Evolutionary conservation across 768 basidiomycete species (phyloP), one percentile per base, ranked within the genome.

Genomic region (Solioccasus polychromus): DNA sequence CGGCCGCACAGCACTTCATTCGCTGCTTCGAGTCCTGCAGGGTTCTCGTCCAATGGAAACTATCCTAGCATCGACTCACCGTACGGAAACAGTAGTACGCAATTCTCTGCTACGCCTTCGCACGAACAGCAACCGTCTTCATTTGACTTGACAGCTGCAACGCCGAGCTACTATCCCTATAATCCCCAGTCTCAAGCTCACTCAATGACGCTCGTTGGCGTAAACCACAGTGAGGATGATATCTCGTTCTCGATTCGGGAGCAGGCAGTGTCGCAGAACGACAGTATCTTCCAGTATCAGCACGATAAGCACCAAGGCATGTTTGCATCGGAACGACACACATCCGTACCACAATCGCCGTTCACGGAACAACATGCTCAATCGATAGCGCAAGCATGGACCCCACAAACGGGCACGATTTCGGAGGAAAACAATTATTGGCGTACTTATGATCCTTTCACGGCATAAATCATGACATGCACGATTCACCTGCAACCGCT

Each of bases 21-120:
- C 23, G 7, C 47, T 15, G 49, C 38, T 7, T 54, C 60, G 17
- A 63, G 58, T 28, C 61, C 61, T n/a, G 50, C n/a, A n/a, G n/a
- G 48, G 15, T 62, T 59, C 17, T 62, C 57, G 8, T 62, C 59
- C 14, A 64, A 11, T 23, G 57, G 55, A 7, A 58, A 52, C 14
- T 64, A 60, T 30, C 51, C 61, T 15, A 54, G 39, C 19, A 48
- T 64, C 5, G 52, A 47, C 26, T 60, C 63, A 19, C 63, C 63
- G 37, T 65, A 61, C 39, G 24, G 56, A 2, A 62, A 31, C 31
- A 46, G 54, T 30, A 48, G 56, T 23, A 22, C 57, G 9, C 51
- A 47, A 17, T 57, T 48, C 19, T 28, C 57, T 9, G 25, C 26
- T 11, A 50, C 54, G 8, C 52, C 61, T n/a, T 46, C 60, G 17